These are phyloP conservation scores for Apiotrichum laibachii DNA, from an alignment of 1,284 basidiomycete species.

Conservation along the genomic window DNA sequence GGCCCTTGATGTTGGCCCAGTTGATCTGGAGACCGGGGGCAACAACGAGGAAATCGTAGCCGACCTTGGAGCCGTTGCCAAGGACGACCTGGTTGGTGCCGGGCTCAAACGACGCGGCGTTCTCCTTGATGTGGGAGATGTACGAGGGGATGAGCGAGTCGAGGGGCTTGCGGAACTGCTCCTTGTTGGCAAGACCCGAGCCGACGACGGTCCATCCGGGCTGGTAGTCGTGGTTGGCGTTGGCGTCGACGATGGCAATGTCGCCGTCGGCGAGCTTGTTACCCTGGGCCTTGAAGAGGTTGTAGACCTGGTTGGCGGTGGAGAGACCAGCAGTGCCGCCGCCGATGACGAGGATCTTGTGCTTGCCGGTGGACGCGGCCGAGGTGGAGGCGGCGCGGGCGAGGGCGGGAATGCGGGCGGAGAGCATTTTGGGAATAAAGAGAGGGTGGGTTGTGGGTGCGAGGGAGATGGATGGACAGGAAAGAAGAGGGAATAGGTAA, in stretches of 20 bases:
- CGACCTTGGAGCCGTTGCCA: slow-evolving; percentile 67
- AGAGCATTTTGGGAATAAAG: background rate
- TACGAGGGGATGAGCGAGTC: slow-evolving; percentile 68
- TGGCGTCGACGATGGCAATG: slow-evolving; percentile 73
- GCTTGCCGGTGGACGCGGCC: slow-evolving; percentile 43
- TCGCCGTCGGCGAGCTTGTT: slow-evolving; percentile 68
- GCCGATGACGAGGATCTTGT: slow-evolving; percentile 55
- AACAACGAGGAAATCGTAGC: slow-evolving; percentile 85
- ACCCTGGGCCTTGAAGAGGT: slow-evolving; percentile 67
- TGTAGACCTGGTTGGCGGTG: slow-evolving; percentile 78
- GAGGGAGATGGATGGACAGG: too few relatives aligned
- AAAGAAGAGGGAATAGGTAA: background rate
- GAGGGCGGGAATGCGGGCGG: slow-evolving; percentile 10
- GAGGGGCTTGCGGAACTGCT: slow-evolving; percentile 69
- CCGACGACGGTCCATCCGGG: slow-evolving; percentile 93
- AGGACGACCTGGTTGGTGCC: slow-evolving; percentile 67
- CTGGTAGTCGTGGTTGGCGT: slow-evolving; percentile 54
- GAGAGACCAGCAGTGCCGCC: slow-evolving; percentile 68
- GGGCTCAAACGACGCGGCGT: slow-evolving; percentile 74
- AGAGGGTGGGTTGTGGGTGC: background rate
- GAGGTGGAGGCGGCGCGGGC: slow-evolving; percentile 34
- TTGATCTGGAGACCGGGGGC: slow-evolving; percentile 82
- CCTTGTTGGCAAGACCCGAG: slow-evolving; percentile 66
- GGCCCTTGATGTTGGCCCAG: slow-evolving; percentile 72
- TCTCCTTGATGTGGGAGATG: slow-evolving; percentile 70